These are phyloP conservation scores for Quercus suber DNA, from an alignment of 306 rosid species.

Conservation along the genomic window DNA sequence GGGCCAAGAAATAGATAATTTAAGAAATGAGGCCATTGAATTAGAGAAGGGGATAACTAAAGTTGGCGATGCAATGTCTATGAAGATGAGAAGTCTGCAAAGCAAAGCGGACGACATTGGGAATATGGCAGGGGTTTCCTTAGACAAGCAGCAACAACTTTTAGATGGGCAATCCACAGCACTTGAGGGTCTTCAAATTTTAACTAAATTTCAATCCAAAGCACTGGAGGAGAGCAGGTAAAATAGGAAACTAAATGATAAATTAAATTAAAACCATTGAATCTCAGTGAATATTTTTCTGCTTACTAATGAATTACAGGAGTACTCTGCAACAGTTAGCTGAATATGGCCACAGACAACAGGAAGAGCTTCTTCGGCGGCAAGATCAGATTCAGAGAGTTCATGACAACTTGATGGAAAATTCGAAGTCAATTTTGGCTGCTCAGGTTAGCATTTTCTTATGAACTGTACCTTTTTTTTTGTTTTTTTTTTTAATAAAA, in stretches of 20 bases:
- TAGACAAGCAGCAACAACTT: constrained; percentile 73
- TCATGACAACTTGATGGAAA: constrained; percentile 73
- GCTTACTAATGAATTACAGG: constrained; percentile 33
- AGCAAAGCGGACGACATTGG: constrained; percentile 72
- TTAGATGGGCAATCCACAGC: constrained; percentile 74
- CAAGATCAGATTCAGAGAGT: constrained; percentile 56
- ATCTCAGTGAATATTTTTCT: neutral
- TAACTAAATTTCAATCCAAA: constrained; percentile 61
- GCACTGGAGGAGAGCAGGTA: constrained; percentile 89
- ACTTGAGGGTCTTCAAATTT: constrained; percentile 46
- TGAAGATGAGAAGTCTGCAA: constrained; percentile 53
- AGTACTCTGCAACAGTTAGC: constrained; percentile 45
- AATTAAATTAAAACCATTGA: neutral
- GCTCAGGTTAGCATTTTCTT: constrained; percentile 55
- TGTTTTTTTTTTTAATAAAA: no score
- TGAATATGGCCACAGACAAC: constrained; percentile 67
- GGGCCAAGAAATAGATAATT: constrained; percentile 49
- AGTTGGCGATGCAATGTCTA: constrained; percentile 67
- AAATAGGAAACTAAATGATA: neutral
- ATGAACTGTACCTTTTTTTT: no score
- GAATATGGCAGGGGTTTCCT: constrained; percentile 63
- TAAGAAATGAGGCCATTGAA: constrained; percentile 57
- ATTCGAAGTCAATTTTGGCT: constrained; percentile 58
- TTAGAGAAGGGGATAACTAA: constrained; percentile 54
- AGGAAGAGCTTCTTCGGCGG: constrained; percentile 58